A percentile compares a stretch with the other conserved stretches of the same genome.
phyloP scores from a whole-genome alignment of 163 green algal genomes.

The Smithsoniella earleae region DNA sequence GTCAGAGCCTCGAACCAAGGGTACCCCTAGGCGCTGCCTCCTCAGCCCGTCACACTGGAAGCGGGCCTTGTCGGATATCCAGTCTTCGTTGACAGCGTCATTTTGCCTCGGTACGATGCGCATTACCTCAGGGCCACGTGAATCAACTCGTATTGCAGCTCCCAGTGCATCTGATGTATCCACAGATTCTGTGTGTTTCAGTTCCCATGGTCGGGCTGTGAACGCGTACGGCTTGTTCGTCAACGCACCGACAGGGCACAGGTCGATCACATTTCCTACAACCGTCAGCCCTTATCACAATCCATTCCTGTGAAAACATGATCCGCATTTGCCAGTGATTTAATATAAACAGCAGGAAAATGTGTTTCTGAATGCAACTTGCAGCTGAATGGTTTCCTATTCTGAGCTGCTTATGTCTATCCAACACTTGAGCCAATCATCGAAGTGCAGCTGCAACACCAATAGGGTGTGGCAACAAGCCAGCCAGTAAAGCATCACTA shows the following conservation, averaged over 20 bases:
- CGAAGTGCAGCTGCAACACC: too few relatives aligned
- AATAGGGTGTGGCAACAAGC: too few relatives aligned
- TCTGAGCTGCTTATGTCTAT: too few relatives aligned
- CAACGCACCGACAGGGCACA: conserved; percentile 95
- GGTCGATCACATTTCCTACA: conserved; percentile 90
- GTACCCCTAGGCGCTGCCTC: conserved; percentile 79
- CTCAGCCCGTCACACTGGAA: conserved; percentile 95
- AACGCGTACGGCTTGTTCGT: conserved; percentile 96
- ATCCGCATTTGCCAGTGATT: too few relatives aligned
- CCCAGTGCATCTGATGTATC: conserved; percentile 88
- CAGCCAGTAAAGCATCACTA: too few relatives aligned
- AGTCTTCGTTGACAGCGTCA: conserved; percentile 97
- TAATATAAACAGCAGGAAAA: too few relatives aligned
- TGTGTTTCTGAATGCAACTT: too few relatives aligned
- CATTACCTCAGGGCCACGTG: conserved; percentile 80
- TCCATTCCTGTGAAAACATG: too few relatives aligned
- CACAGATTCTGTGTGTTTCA: conserved; percentile 85
- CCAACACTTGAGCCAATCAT: too few relatives aligned
- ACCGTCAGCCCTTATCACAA: background rate
- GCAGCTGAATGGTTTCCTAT: too few relatives aligned
- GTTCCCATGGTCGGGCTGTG: conserved; percentile 92
- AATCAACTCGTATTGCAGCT: conserved; percentile 78
- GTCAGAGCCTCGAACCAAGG: conserved; percentile 59
- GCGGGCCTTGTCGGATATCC: conserved; percentile 92
- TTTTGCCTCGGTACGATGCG: conserved; percentile 87